Evolutionary conservation across 345 rosid species (phyloP).

Genomic region (Syzygium aqueum): DNA sequence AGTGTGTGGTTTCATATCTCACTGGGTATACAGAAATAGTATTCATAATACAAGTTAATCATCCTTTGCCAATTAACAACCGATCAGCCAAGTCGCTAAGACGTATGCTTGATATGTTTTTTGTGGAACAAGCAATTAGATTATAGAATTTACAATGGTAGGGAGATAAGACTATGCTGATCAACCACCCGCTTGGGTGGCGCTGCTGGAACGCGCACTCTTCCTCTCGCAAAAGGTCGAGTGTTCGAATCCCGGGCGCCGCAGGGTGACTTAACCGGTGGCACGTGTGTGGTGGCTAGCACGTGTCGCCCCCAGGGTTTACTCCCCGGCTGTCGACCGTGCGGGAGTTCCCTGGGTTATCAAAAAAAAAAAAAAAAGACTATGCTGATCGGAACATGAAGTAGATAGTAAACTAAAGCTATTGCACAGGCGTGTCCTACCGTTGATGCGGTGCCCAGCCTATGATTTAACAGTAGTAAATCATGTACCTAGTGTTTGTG

Average conservation of each 20-base stretch:
- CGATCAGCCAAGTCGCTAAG: neutral
- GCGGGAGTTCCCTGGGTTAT: too few species aligned
- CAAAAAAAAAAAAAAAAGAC: too few species aligned
- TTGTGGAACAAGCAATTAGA: neutral
- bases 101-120: neutral
- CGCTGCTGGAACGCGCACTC: too few species aligned
- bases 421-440: neutral
- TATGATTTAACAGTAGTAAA: neutral
- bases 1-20: neutral
- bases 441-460: neutral
- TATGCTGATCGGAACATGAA: neutral
- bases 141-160: neutral
- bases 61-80: neutral
- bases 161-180: neutral
- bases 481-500: neutral
- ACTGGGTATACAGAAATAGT: neutral
- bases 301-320: too few species aligned
- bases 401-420: neutral
- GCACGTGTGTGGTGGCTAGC: too few species aligned
- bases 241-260: too few species aligned
- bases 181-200: too few species aligned
- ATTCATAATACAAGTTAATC: too few species aligned
- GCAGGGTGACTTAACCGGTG: too few species aligned
- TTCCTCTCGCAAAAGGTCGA: too few species aligned
- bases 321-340: too few species aligned